A percentile compares a stretch with the other conserved stretches of the same genome.
phyloP scores from a whole-genome alignment of 371 early-diverging fungal genomes.

The Saksenaea vasiformis region DNA sequence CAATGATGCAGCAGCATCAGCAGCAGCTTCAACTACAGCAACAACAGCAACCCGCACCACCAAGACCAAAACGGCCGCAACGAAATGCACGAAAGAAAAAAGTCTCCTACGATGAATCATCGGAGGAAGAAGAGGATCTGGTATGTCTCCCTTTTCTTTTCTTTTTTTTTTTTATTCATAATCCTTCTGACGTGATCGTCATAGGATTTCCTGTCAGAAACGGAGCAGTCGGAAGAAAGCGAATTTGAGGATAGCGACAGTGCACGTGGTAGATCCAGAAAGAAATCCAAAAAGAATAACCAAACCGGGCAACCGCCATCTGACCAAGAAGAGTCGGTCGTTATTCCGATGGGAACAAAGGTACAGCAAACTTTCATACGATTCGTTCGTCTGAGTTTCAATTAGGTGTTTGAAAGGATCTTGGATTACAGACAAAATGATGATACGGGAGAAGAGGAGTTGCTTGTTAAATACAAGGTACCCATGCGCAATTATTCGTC shows the following conservation, averaged over 20 bases:
- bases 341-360: constrained; percentile 71
- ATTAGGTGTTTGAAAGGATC: constrained; percentile 57
- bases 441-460: constrained; percentile 30
- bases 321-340: constrained; percentile 20
- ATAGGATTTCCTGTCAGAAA: constrained; percentile 29
- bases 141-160: constrained; percentile 3
- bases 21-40: constrained; percentile 32
- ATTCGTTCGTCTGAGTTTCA: background rate
- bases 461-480: constrained; percentile 75
- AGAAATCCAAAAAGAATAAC: constrained; percentile 15
- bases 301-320: constrained; percentile 7
- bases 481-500: background rate
- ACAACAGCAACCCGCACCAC: constrained; percentile 12
- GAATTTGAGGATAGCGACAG: constrained; percentile 31
- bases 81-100: constrained; percentile 42
- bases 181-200: constrained; percentile 8
- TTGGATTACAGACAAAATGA: constrained; percentile 54
- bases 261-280: constrained; percentile 10
- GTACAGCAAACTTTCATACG: background rate
- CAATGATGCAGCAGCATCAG: constrained; percentile 1
- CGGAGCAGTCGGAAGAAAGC: constrained; percentile 29
- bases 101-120: constrained; percentile 43
- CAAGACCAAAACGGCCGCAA: constrained; percentile 35
- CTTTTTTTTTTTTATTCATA: background rate
- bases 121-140: constrained; percentile 47